Conservation (phyloP, 768 basidiomycete species). For the Nidularia sp. region DNA sequence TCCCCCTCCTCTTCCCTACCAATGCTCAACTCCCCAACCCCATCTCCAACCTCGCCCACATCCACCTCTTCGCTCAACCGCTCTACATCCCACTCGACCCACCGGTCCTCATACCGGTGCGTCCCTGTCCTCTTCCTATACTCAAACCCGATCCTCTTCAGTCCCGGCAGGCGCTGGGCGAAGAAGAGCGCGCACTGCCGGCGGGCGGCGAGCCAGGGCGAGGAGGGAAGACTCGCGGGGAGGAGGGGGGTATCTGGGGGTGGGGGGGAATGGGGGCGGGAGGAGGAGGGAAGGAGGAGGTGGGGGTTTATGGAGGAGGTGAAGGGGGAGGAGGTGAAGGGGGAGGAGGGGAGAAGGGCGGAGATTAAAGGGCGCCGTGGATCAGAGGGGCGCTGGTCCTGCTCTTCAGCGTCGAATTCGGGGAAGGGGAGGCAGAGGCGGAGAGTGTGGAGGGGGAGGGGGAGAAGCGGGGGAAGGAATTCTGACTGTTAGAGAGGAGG, state of each 20-base stretch:
- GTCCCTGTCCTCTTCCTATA: slow-evolving; percentile 34
- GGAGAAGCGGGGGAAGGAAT: neutral
- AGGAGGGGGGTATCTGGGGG: too few relatives aligned
- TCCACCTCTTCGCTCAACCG: slow-evolving; percentile 10
- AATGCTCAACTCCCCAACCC: too few relatives aligned
- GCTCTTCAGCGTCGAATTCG: slow-evolving; percentile 27
- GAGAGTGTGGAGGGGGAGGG: slow-evolving; percentile 16
- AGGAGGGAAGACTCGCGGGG: too few relatives aligned
- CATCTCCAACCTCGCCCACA: neutral
- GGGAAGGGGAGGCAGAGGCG: slow-evolving; percentile 34
- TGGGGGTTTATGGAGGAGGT: too few relatives aligned
- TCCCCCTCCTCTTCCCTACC: too few relatives aligned
- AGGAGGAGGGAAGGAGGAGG: too few relatives aligned
- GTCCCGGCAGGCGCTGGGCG: slow-evolving; percentile 21
- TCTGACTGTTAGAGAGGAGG: too few relatives aligned
- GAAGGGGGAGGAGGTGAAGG: too few relatives aligned
- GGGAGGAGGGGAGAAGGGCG: too few relatives aligned
- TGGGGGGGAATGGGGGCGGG: too few relatives aligned
- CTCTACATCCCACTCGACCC: slow-evolving; percentile 34
- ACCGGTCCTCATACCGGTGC: slow-evolving; percentile 35
- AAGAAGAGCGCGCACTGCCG: slow-evolving; percentile 29
- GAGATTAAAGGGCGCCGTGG: too few relatives aligned
- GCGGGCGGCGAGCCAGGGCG: slow-evolving; percentile 25
- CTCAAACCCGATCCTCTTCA: slow-evolving; percentile 32
- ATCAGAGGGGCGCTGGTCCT: slow-evolving; percentile 10